These are phyloP conservation scores for Arthromyces matolae DNA, from an alignment of 768 basidiomycete genomes.

Conservation along the genomic window DNA sequence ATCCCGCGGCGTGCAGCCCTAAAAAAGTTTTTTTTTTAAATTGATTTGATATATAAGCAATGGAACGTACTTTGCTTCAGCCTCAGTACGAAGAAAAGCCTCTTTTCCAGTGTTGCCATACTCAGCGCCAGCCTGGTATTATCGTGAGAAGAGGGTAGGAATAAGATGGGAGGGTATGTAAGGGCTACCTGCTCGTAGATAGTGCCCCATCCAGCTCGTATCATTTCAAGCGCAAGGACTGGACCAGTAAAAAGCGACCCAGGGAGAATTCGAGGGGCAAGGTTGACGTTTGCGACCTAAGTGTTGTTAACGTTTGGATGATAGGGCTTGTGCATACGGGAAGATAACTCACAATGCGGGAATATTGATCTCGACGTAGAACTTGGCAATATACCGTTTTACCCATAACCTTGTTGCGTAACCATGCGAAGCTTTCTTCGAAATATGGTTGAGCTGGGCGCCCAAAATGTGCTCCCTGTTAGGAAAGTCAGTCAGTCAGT, in stretches of 20 bases:
- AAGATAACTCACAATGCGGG: constrained; percentile 59
- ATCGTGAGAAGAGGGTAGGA: too few relatives aligned
- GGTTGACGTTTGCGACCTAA: constrained; percentile 66
- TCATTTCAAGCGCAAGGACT: constrained; percentile 66
- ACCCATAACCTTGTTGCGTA: constrained; percentile 53
- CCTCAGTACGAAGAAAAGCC: constrained; percentile 57
- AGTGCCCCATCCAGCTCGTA: constrained; percentile 71
- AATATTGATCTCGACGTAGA: constrained; percentile 77
- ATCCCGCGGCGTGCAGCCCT: constrained; percentile 68
- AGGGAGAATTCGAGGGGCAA: constrained; percentile 53
- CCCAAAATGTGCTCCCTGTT: constrained; percentile 80
- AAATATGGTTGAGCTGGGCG: constrained; percentile 71
- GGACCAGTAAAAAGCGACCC: constrained; percentile 42
- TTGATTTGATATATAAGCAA: background rate
- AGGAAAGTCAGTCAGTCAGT: background rate
- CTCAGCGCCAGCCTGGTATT: constrained; percentile 57
- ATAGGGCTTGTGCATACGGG: background rate
- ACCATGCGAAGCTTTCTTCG: constrained; percentile 72
- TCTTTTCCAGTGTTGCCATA: constrained; percentile 71
- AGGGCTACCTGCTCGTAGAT: constrained; percentile 60
- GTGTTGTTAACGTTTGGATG: background rate
- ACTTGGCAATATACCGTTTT: constrained; percentile 69
- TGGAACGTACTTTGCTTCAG: constrained; percentile 57
- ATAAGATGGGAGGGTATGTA: background rate
- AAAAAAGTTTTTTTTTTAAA: background rate